Percentiles rank a stretch among this genome's conserved stretches.
Evolutionary conservation across 345 rosid species (phyloP).

Genomic region (Citrus australasica): DNA sequence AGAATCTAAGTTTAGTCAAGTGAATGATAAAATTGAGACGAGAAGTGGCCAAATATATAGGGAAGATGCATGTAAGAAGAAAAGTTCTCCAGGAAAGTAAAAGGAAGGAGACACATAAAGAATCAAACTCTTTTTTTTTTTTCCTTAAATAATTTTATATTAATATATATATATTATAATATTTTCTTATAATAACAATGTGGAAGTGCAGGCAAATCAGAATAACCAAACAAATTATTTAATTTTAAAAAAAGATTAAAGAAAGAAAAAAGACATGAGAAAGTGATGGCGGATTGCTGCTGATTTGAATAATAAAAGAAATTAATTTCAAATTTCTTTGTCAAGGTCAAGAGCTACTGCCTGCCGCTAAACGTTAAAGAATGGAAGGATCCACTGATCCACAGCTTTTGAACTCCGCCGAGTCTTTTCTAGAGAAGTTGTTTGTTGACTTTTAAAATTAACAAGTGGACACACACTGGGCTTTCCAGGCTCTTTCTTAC

Average conservation of each 20-base stretch:
- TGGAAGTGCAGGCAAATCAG: neutral
- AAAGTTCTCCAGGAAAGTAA: slow-evolving; percentile 29
- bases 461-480: neutral
- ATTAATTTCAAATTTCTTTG: neutral
- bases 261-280: neutral
- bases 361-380: neutral
- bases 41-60: slow-evolving; percentile 5
- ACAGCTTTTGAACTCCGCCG: neutral
- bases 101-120: slow-evolving; percentile 18
- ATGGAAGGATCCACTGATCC: neutral
- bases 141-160: too few species aligned
- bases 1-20: slow-evolving; percentile 23
- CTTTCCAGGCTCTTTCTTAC: slow-evolving; percentile 4
- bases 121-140: neutral
- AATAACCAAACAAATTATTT: neutral
- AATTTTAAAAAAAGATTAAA: too few species aligned
- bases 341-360: slow-evolving; percentile 15
- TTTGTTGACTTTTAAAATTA: neutral
- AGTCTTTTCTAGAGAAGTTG: neutral
- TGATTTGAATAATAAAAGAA: neutral
- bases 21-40: slow-evolving; percentile 20
- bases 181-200: neutral
- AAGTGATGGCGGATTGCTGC: neutral
- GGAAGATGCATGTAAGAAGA: neutral
- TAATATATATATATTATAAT: too few species aligned